Evolutionary conservation across 2,329 filamentous ascomycete species (phyloP).

Genomic region (Dactylellina parvicollis): DNA sequence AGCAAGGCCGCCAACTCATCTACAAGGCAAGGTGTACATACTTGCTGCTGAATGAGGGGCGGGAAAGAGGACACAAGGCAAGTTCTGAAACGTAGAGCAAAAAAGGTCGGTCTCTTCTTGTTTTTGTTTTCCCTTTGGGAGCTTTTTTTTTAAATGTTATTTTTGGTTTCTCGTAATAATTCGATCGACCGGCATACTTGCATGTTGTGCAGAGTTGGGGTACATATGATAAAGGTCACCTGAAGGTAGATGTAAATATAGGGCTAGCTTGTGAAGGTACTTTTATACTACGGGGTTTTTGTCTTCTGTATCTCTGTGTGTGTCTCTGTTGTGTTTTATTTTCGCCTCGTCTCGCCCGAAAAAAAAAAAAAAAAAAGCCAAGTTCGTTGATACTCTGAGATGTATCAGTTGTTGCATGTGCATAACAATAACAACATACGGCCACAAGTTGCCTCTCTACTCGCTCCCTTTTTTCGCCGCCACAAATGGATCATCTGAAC

Average conservation of each 20-base stretch:
- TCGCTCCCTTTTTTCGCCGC: conserved; percentile 7
- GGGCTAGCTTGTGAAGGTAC: background rate
- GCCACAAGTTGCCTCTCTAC: background rate
- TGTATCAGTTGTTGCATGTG: conserved; percentile 15
- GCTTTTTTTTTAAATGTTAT: too few relatives aligned
- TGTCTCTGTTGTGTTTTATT: background rate
- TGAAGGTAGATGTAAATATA: background rate
- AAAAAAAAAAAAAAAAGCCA: conserved; percentile 1
- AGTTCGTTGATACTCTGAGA: background rate
- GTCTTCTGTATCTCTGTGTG: background rate
- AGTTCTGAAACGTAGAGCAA: background rate
- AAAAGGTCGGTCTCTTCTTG: too few relatives aligned
- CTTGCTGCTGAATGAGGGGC: background rate
- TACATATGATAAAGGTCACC: conserved; percentile 4
- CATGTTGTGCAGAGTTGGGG: too few relatives aligned
- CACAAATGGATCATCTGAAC: background rate
- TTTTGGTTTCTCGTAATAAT: conserved; percentile 1
- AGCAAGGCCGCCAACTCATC: conserved; percentile 4
- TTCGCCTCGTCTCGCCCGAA: conserved; percentile 6
- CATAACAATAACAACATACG: background rate
- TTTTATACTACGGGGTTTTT: background rate
- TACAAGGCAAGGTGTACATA: conserved; percentile 12
- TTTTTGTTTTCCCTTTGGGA: too few relatives aligned
- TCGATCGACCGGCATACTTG: too few relatives aligned
- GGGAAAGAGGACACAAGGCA: background rate